phyloP scores from a whole-genome alignment of 768 basidiomycete genomes.

The Ramaria rubella region DNA sequence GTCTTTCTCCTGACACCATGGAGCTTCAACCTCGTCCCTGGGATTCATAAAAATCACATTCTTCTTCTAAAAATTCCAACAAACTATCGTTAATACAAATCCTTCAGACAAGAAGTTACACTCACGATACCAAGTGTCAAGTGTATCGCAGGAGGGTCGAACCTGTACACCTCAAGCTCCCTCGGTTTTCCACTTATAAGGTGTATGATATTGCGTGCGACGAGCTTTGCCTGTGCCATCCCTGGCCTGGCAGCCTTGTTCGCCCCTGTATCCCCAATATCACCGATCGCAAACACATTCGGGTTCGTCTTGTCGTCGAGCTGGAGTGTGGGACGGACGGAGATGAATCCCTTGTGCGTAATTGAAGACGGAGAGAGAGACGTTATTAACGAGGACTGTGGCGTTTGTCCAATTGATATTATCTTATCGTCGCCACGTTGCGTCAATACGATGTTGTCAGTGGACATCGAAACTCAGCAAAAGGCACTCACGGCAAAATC shows the following conservation, averaged over 20 bases:
- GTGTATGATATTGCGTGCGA: constrained; percentile 46
- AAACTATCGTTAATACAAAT: neutral
- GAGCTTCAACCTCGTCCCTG: constrained; percentile 37
- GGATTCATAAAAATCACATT: constrained; percentile 36
- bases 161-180: constrained; percentile 19
- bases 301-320: constrained; percentile 15
- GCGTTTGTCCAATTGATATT: constrained; percentile 26
- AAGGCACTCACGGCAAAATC: constrained; percentile 42
- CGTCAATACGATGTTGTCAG: neutral
- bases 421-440: constrained; percentile 22
- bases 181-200: constrained; percentile 27
- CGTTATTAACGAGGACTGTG: constrained; percentile 21
- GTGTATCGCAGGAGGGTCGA: constrained; percentile 39
- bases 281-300: constrained; percentile 52
- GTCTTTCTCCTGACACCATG: constrained; percentile 23
- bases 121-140: constrained; percentile 54
- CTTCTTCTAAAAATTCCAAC: constrained; percentile 28
- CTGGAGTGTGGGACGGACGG: constrained; percentile 23
- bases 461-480: neutral
- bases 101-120: constrained; percentile 5
- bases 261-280: constrained; percentile 58
- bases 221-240: constrained; percentile 36
- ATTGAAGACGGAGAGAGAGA: constrained; percentile 19
- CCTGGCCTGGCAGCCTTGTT: constrained; percentile 40
- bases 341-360: constrained; percentile 15